Evolutionary conservation across 1,284 basidiomycete species (phyloP), one percentile per base, ranked within the genome.

Genomic region (Trichosporon ovoides): DNA sequence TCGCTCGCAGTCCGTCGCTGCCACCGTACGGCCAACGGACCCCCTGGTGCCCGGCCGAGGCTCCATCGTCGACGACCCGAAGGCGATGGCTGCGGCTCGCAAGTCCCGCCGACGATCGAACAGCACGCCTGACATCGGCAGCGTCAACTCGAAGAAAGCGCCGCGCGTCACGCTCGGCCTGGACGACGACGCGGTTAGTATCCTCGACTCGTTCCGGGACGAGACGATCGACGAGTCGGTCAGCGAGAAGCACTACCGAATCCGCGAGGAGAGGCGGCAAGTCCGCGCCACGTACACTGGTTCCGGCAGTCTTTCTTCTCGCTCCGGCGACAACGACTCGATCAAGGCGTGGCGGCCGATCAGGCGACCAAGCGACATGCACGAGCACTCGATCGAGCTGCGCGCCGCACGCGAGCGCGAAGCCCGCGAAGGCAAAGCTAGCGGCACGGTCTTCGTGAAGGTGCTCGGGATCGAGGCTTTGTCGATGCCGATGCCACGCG

Each of bases 381-480:
- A 96, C 75, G 90, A 96, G 75, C 92, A 95, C 72, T 85, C 90
- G 24, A 87, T 88, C 66, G 88, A 93, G 73, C 88, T 96, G 65
- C 84, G 83, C 66, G 88, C 89, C 66, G 86, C 88, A 12, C 84
- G 87, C 19, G 83, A 85, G 1, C 84, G 86, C 68, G 87, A 90
- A 59, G 64, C 61, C 10, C 87, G 85, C 61, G 79, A 83, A 18
- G 87, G 86, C 54, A 93, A 91, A 70, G 82, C 86, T 0, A 85
- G 88, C 59, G 93, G 91, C 49, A 96, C 95, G 68, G 87, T 97
- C 22, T 98, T 98, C 70, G 90, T 98, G 55, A 88, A 88, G 82
- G 91, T 95, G 18, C 72, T 89, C 24, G 85, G 86, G n/a, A 81
- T 91, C 57, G 87, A 83, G 68, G 82, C 81, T 38, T 78, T 94